A percentile compares a stretch with the other conserved stretches of the same genome.
Conservation (phyloP, 2,329 filamentous ascomycete species). For the Mollisia scopiformis region DNA sequence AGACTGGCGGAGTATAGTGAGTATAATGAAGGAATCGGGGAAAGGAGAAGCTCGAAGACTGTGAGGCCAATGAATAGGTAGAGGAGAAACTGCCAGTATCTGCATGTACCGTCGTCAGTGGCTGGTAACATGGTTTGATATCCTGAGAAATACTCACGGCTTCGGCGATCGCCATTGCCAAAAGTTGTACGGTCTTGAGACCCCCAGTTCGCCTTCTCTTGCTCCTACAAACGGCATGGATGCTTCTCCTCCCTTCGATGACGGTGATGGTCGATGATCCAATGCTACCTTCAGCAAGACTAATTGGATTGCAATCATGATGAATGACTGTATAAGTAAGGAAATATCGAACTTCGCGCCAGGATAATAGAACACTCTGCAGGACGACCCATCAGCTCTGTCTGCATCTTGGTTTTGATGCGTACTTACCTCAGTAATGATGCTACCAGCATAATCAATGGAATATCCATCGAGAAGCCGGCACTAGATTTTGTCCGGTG, state of each 20-base stretch:
- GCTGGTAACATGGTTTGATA: neutral
- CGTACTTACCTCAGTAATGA: constrained; percentile 65
- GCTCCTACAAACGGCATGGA: constrained; percentile 62
- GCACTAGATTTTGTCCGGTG: constrained; percentile 65
- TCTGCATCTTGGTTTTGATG: no score
- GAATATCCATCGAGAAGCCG: constrained; percentile 72
- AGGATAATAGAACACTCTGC: constrained; percentile 71
- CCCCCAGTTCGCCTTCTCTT: constrained; percentile 37
- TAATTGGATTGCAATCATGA: constrained; percentile 67
- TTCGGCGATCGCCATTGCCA: constrained; percentile 80
- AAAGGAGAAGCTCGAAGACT: constrained; percentile 68
- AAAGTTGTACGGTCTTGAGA: constrained; percentile 70
- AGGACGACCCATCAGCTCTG: constrained; percentile 4
- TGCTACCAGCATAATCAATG: constrained; percentile 72
- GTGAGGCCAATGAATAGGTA: constrained; percentile 67
- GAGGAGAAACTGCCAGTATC: constrained; percentile 78
- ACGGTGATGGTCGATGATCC: constrained; percentile 64
- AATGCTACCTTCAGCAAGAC: constrained; percentile 69
- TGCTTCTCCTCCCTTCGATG: constrained; percentile 62
- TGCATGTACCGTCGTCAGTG: constrained; percentile 34
- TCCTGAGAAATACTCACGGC: constrained; percentile 49
- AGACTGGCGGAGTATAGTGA: constrained; percentile 66
- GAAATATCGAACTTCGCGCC: constrained; percentile 66
- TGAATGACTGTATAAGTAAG: constrained; percentile 64
- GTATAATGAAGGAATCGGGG: constrained; percentile 60